Base-by-base conservation (phyloP, 2,329 filamentous ascomycete genomes). In the Ceratocystis cacaofunesta region DNA sequence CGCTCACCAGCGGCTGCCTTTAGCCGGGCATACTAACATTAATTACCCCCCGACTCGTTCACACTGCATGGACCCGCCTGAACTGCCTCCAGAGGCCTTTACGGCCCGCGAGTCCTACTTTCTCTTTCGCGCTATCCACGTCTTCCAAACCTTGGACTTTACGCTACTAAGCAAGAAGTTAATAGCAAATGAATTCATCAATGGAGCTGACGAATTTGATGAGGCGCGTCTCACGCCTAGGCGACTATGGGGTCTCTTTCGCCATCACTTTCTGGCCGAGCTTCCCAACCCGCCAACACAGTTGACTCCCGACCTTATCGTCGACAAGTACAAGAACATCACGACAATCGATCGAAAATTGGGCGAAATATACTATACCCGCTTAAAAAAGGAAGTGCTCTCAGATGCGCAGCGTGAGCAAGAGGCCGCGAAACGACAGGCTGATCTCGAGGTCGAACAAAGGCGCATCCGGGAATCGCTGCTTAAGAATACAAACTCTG, bases 21-120 rank as follows among this genome's bases (percentile, higher is more conserved):
- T 25, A 63, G 48, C 60, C 48, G 50, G 62, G 48, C 50, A 36
- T 52, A 58, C 48, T 15, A 41, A 58, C 28, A 64, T 32, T 30
- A 28, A 15, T 17, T 58, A 52, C 43, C 22, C 25, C 41, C 65
- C n/a, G 5, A 19, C n/a, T 44, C 61, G 52, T 5, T 57, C 48
- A 65, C 22, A 65, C 63, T 65, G 63, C 19, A 67, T 67, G 66
- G 66, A 67, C 43, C 48, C 66, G n/a, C 63, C 66, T 17, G 66
- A 67, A 65, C 52, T 67, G 19, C 66, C 63, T 25, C 66, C 66
- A 30, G 66, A 68, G 66, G 79, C 81, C 72, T 92, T 94, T 77
- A 92, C 90, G 73, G 84, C 87, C 70, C 88, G 95, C 79, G 91
- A 95, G 81, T 88, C 87, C 72, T 82, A 95, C 68, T 83, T 94